Evolutionary conservation across 257 asterid genomes (phyloP), one percentile per base, ranked within the genome.

Genomic region (Thymus quinquecostatus): DNA sequence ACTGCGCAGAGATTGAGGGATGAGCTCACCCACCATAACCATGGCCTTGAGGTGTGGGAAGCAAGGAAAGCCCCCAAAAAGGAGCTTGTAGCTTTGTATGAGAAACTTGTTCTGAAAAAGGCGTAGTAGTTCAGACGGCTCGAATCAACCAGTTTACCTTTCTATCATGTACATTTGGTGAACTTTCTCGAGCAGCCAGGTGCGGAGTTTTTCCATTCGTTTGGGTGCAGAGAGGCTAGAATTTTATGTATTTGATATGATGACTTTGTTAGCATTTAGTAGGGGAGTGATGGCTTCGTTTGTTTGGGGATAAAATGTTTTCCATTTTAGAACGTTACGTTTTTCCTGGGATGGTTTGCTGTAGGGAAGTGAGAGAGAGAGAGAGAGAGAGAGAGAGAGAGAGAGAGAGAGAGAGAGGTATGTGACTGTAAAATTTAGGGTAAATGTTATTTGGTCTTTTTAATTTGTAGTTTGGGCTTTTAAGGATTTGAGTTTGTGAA

Each of bases 31-130:
- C 82, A 59, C 43, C 91, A 85, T 58, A 83, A 88, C 71, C 86
- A 84, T 64, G 98, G 96, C 3, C 90, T 83, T 11, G 96, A 88
- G 85, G 80, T 93, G 75, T 84, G 88, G 75, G 81, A 79, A 11
- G 74, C 89, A 89, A 91, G 77, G 83, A 85, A 75, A 64, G 92
- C 96, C 1, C 74, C 55, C 71, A 93, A 90, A 67, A 89, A 81
- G 78, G 96, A 90, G 12, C 80, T 90, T 74, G 5, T 90, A 14
- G 96, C 96, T 66, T 87, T 93, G 48, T 90, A 93, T 28, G 97
- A 90, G 78, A 89, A 49, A 68, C 84, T 78, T 49, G 73, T 92
- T 36, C 84, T 92, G 45, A 82, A 82, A 72, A 88, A 78, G 77
- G 64, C 74, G 7, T 86, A 79, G 77, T 58, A 79, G 77, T 58